Conservation (phyloP, 2,329 filamentous ascomycete genomes). For the Dothistroma septosporum region DNA sequence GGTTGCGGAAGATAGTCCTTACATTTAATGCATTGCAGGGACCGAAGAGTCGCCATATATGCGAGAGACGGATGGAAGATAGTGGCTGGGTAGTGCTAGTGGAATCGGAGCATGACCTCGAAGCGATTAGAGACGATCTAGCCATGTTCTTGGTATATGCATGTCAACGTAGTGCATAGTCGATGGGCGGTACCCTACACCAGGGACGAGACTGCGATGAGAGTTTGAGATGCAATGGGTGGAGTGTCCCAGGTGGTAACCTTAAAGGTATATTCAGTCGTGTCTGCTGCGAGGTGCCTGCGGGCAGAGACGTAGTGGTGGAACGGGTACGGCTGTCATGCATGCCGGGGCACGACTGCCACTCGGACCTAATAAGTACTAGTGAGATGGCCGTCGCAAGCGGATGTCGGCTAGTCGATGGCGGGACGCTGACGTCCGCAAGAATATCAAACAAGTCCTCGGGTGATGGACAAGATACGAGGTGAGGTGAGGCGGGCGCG, state of each 20-base stretch:
- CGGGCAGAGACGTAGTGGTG: not conserved
- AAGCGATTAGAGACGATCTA: not conserved
- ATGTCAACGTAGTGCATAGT: not conserved
- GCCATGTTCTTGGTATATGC: not conserved
- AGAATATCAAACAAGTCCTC: not conserved
- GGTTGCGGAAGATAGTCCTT: not conserved
- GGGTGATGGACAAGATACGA: too few species aligned
- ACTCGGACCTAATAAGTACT: too few species aligned
- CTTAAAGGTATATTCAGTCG: not conserved
- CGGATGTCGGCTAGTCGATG: not conserved
- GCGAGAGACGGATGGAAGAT: not conserved
- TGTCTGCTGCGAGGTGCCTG: too few species aligned
- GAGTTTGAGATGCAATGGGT: not conserved
- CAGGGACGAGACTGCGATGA: not conserved
- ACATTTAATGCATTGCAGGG: not conserved
- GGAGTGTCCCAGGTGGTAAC: not conserved
- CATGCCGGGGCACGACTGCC: not conserved
- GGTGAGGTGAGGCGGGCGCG: too few species aligned
- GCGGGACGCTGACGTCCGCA: not conserved
- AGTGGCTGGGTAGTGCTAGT: not conserved
- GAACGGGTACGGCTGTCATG: not conserved
- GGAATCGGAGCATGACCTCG: not conserved
- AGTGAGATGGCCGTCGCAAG: not conserved
- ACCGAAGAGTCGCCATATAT: not conserved
- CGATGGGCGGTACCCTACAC: not conserved